These are phyloP conservation scores for Calonectria pseudoturangicola DNA, from an alignment of 2,329 filamentous ascomycete species.

Conservation along the genomic window DNA sequence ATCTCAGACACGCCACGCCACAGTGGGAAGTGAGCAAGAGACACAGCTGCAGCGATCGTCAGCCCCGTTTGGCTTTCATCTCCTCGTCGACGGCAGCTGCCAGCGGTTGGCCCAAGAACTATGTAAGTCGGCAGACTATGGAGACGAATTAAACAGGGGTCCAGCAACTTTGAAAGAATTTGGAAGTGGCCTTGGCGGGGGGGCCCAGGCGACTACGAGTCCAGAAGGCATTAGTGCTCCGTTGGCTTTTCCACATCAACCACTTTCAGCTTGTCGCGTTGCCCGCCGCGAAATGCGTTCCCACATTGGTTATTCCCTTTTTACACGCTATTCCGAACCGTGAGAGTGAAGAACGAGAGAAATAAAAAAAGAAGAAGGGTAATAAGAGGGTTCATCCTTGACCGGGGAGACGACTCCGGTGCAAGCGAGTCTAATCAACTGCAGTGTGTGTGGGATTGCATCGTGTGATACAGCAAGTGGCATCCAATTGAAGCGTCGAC, in stretches of 20 bases:
- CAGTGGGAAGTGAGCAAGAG: slow-evolving; percentile 4
- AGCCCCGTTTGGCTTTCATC: slow-evolving; percentile 22
- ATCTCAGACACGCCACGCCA: slow-evolving; percentile 17
- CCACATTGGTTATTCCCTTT: slow-evolving; percentile 22
- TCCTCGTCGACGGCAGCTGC: slow-evolving; percentile 16
- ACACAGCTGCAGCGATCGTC: slow-evolving; percentile 16
- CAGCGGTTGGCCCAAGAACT: slow-evolving; percentile 22
- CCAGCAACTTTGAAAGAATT: slow-evolving; percentile 32
- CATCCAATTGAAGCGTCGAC: slow-evolving; percentile 28
- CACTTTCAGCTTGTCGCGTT: slow-evolving; percentile 31
- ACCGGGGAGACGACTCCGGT: slow-evolving; percentile 33
- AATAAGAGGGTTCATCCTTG: slow-evolving; percentile 25
- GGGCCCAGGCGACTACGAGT: slow-evolving; percentile 44
- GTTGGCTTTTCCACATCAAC: slow-evolving; percentile 46
- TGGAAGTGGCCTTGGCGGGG: slow-evolving; percentile 44
- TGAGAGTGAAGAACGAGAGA: background rate
- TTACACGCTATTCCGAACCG: background rate
- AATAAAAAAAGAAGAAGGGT: background rate
- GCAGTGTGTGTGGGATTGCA: slow-evolving; percentile 34
- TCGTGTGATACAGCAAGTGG: slow-evolving; percentile 32
- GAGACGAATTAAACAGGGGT: slow-evolving; percentile 31
- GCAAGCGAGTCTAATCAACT: slow-evolving; percentile 24
- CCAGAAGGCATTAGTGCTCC: slow-evolving; percentile 50
- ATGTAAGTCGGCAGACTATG: slow-evolving; percentile 33
- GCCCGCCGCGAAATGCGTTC: slow-evolving; percentile 33